Percentiles rank a stretch among this genome's conserved stretches.
phyloP scores from a whole-genome alignment of 208 protist species.

The Trypanosoma mega region DNA sequence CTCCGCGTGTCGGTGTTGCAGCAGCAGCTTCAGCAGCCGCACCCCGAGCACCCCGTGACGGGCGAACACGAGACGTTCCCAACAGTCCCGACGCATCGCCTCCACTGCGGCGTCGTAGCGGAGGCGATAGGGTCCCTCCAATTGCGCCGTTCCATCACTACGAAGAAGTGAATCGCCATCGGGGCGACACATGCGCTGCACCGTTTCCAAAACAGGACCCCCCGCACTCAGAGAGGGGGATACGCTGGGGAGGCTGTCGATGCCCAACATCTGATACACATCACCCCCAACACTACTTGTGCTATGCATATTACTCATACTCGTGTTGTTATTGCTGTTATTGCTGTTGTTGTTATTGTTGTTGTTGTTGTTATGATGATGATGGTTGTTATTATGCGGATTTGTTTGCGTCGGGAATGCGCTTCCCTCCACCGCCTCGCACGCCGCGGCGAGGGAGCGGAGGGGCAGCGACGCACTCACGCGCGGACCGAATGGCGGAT shows the following conservation, averaged over 20 bases:
- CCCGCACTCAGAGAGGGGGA: conserved; percentile 15
- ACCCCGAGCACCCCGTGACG: conserved; percentile 79
- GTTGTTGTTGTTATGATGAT: no score
- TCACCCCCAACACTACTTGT: no score
- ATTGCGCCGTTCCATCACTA: conserved; percentile 20
- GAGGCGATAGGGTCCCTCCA: conserved; percentile 30
- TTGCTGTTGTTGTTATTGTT: no score
- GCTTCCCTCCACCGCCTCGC: no score
- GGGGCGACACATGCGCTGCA: conserved; percentile 23
- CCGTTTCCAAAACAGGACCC: conserved; percentile 4
- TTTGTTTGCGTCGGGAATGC: no score
- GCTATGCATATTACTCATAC: no score
- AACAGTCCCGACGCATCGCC: conserved; percentile 45
- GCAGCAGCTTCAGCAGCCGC: conserved; percentile 74
- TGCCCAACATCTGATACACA: no score
- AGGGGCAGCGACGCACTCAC: background rate
- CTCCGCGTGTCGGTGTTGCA: conserved; percentile 71
- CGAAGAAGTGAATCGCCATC: conserved; percentile 25
- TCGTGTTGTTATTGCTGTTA: no score
- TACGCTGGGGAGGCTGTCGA: no score
- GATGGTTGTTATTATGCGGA: no score
- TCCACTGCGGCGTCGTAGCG: conserved; percentile 32
- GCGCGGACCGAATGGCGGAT: conserved; percentile 13
- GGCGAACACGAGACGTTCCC: conserved; percentile 70
- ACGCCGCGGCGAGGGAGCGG: background rate